These are phyloP conservation scores for Thinopyrum elongatum DNA, from an alignment of 176 grass and related monocot genomes.

Conservation along the genomic window DNA sequence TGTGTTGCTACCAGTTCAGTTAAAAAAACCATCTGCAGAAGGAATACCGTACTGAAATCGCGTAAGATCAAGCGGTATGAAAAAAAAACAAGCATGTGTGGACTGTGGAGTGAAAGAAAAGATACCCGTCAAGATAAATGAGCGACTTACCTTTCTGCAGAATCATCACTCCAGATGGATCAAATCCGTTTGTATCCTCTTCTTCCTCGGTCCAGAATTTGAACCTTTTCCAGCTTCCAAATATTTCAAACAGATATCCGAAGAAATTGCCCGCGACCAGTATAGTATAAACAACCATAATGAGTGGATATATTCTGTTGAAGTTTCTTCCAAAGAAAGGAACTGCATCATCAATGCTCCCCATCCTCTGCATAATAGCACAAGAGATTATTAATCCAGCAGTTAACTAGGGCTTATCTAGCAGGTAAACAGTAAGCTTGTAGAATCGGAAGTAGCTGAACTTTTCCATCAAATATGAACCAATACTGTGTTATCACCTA, in stretches of 20 bases:
- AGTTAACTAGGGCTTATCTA: background rate
- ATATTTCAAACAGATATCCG: conserved; percentile 59
- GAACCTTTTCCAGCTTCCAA: conserved; percentile 83
- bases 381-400: conserved; percentile 11
- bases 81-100: background rate
- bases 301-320: conserved; percentile 96
- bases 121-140: background rate
- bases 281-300: conserved; percentile 96
- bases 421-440: background rate
- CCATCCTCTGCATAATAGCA: conserved; percentile 72
- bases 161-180: conserved; percentile 82
- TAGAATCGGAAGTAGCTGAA: background rate
- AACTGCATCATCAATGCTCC: conserved; percentile 86
- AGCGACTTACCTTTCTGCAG: conserved; percentile 68
- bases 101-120: background rate
- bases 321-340: conserved; percentile 93
- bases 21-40: background rate
- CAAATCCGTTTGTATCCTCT: conserved; percentile 70
- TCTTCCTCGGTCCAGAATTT: conserved; percentile 73
- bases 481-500: background rate
- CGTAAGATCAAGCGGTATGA: background rate
- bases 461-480: background rate
- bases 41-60: background rate
- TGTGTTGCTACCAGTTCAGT: background rate
- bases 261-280: conserved; percentile 91